Base-by-base conservation (phyloP, 345 rosid genomes). In the Arabis alpina region DNA sequence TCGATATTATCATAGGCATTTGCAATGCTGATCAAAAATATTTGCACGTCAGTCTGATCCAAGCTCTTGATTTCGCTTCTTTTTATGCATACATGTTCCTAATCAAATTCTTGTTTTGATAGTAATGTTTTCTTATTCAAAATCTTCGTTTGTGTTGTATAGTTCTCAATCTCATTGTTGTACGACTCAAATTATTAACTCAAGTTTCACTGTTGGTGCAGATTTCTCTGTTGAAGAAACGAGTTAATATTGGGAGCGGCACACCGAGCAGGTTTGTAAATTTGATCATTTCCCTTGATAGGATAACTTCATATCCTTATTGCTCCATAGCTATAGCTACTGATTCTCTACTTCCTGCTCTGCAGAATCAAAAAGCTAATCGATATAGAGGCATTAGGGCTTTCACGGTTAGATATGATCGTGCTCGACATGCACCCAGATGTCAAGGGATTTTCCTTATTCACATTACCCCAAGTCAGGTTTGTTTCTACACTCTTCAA, bases 391-490 rank as follows among this genome's bases (percentile, higher is more conserved):
- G 91, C 91, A 12, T 41, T 93, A 69, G 96, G 94, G 24, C 89
- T 87, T 73, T 84, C 93, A 4, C 89, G 93, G 34, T 68, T 93
- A 66, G 72, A 80, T 5, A 70, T 88, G 57, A 58, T 89, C 56
- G 80, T 91, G 42, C 78, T 91, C 0, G 98, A 93, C 78, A 71
- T 83, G 80, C 84, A 82, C 44, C 10, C 77, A 4, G 94, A 93
- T 66, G 82, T 87, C 5, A 90, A 90, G 79, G 96, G 96, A 40
- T 91, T 86, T 76, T 90, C 94, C 39, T 76, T 90, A 74, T 77
- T 93, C 53, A 75, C 97, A 16, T 88, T 93, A 68, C 92, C 97
- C 6, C 98, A 90, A 87, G 92, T 90, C 82, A 88, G 97, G 98
- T 88, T 66, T 39, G 77, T 49, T 12, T 61, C 24, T 41, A 58